Evolutionary conservation across 2,329 filamentous ascomycete genomes (phyloP).

Genomic region (Alternaria infectoria): DNA sequence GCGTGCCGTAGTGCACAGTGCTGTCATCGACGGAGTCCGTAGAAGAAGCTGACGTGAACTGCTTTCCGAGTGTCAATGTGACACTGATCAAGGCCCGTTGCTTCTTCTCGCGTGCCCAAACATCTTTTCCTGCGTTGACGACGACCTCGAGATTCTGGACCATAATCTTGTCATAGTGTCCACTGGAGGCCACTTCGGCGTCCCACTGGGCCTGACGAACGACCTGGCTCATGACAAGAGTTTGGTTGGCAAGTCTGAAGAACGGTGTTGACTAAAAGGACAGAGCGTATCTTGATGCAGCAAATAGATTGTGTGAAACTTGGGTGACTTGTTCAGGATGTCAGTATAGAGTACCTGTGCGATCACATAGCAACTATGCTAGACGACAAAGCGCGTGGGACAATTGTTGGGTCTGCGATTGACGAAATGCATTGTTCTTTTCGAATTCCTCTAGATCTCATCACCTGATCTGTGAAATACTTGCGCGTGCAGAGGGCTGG

Average conservation of each 20-base stretch:
- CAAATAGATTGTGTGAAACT: neutral
- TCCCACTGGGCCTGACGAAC: slow-evolving; percentile 28
- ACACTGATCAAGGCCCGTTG: slow-evolving; percentile 70
- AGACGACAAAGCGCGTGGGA: neutral
- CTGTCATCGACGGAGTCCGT: slow-evolving; percentile 69
- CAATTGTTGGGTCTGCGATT: neutral
- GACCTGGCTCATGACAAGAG: slow-evolving; percentile 12
- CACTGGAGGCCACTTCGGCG: slow-evolving; percentile 27
- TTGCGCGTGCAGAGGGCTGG: slow-evolving; percentile 2
- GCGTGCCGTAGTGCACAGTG: slow-evolving; percentile 76
- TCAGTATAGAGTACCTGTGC: neutral
- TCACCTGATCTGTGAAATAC: neutral
- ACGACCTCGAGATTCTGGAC: slow-evolving; percentile 67
- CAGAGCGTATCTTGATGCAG: neutral
- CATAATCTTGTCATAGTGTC: slow-evolving; percentile 55
- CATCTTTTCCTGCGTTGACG: slow-evolving; percentile 66
- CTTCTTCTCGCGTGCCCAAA: slow-evolving; percentile 68
- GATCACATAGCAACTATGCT: neutral
- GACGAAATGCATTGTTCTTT: neutral
- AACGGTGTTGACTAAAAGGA: neutral
- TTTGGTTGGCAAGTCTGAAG: neutral
- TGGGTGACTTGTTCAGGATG: neutral
- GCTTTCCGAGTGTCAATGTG: slow-evolving; percentile 61
- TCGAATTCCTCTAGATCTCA: neutral
- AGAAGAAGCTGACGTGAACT: slow-evolving; percentile 65